Base-by-base conservation (phyloP, 1,284 basidiomycete genomes). In the Trametes versicolor region DNA sequence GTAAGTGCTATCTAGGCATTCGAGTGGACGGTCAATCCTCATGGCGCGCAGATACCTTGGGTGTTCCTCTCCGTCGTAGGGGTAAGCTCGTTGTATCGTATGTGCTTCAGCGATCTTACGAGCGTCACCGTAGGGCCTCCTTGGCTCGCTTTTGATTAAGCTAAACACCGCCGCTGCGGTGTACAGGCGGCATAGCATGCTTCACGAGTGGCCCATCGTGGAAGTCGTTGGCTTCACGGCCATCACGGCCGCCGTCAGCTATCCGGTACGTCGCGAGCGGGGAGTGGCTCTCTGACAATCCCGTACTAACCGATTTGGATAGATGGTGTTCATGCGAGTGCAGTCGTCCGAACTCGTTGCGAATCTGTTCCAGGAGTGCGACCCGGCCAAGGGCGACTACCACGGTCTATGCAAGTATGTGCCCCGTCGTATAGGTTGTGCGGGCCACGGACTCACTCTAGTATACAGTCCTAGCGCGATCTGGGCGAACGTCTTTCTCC, bases 381-480 rank as follows among this genome's bases (percentile, higher is more conserved):
- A 91, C 73, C 77, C 86, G 8, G 77, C 78, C 10, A 89, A 85
- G 71, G 83, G 83, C 9, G 89, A 91, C 73, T 91, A 86, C 72
- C 89, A 91, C 71, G 89, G 90, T 2, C 78, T 92, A 36, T 92
- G 90, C 89, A 91, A 91, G 90, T 91, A 71, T 66, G 87, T 70
- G 17, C 15, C 2, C 21, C 3, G 15, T 13, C 1, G 49, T 59
- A 37, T 66, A 17, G 19, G 8, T 32, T n/a, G 34, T 17, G 25
- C n/a, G n/a, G 52, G 60, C 56, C 68, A 10, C 60, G 37, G 54
- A 23, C 7, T 64, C 29, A 15, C 19, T 21, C 15, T 58, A 3
- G n/a, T n/a, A 15, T 27, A 17, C 59, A 91, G 89, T 70, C 85
- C 87, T 4, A 85, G 83, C 7, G 88, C 89, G 3, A 82, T 85